Base-by-base conservation (phyloP, 805 yeast species). In the Candida germanica region DNA sequence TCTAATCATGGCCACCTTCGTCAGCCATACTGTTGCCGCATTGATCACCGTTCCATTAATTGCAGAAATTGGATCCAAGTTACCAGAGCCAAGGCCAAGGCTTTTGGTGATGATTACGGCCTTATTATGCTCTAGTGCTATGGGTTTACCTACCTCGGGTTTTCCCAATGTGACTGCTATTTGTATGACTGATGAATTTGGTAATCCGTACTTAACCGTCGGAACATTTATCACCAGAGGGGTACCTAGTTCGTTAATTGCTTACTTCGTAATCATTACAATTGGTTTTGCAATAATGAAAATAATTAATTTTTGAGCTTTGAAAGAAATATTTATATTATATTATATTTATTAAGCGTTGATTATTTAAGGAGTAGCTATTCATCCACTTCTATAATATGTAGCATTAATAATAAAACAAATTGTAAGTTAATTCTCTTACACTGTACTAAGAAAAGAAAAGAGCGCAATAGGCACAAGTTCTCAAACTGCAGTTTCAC, bases 161-260 rank as follows among this genome's bases (percentile, higher is more conserved):
- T 91, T 93, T 69, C 98, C 98, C 4, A 93, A 93, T 51, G 96
- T 93, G 23, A 88, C 98, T 0, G 98, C 98, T 0, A 87, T 93
- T 43, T 88, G 97, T 40, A 79, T 88, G 79, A 80, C 89, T 5
- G 95, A 93, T 58, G 96, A 87, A 51, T 74, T 89, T 27, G 98
- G 98, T 7, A 82, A 83, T 38, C 87, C 95, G 13, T 93, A 93
- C 54, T 65, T 93, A 50, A 83, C 88, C 0, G 98, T 89, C 11
- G 75, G 79, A 11, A 84, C 85, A 22, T 93, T 93, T 53, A 87
- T 93, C 29, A 81, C 84, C 9, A 73, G 94, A 42, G 98, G 98
- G 56, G 87, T 91, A 6, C 96, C 96, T 7, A 74, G 91, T 17
- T 84, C 95, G 21, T 40, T 91, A 3, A 66, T 87, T 40, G 80